phyloP scores from a whole-genome alignment of 805 yeast species.

The Zygosaccharomyces pseudorouxii region DNA sequence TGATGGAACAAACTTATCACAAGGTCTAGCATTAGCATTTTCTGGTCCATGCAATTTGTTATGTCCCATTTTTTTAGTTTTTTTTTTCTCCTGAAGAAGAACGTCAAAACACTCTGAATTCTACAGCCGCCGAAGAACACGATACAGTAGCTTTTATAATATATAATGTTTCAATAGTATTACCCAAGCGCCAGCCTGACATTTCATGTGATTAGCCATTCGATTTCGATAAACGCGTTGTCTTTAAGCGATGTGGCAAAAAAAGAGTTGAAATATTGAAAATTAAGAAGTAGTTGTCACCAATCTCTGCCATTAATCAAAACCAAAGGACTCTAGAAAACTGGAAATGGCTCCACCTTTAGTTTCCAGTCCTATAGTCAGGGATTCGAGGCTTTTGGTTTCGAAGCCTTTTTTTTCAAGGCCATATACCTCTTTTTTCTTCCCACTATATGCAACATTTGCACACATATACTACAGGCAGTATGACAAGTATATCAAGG shows the following conservation, averaged over 20 bases:
- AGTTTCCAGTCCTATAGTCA: conserved; percentile 70
- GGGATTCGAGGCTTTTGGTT: conserved; percentile 66
- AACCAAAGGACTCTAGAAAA: conserved; percentile 1
- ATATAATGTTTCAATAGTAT: neutral
- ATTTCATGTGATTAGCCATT: neutral
- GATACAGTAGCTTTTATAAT: neutral
- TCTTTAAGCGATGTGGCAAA: conserved; percentile 7
- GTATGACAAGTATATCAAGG: conserved; percentile 79
- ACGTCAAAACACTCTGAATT: no score
- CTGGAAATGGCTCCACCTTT: conserved; percentile 30
- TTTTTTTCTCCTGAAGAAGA: neutral
- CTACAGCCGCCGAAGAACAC: neutral
- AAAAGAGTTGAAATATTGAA: neutral
- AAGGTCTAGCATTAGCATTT: neutral
- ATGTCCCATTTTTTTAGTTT: neutral
- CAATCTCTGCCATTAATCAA: neutral
- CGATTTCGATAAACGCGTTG: conserved; percentile 2
- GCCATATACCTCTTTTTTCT: conserved; percentile 81
- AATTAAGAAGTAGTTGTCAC: neutral
- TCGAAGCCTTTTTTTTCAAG: conserved; percentile 56
- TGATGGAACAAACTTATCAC: neutral
- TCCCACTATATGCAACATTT: conserved; percentile 71
- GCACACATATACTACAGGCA: conserved; percentile 56
- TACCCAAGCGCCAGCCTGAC: neutral
- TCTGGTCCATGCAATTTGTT: neutral